These are phyloP conservation scores for Phytophthora nicotianae DNA, from an alignment of 352 stramenopile species.

Conservation along the genomic window DNA sequence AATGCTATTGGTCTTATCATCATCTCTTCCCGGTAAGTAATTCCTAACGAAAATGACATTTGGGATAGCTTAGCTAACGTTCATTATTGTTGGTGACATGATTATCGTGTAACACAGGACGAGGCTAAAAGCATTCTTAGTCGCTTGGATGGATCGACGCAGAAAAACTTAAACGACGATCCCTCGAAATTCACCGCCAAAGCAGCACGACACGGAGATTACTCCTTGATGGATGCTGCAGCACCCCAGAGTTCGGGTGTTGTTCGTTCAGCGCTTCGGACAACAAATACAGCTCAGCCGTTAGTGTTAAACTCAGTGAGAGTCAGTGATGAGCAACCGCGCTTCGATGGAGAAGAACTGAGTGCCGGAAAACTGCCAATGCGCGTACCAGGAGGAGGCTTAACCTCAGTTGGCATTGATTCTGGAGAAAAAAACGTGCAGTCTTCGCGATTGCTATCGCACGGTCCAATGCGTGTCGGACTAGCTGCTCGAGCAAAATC, in stretches of 20 bases:
- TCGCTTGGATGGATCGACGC: constrained; percentile 69
- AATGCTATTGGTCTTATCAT: constrained; percentile 83
- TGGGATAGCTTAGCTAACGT: constrained; percentile 4
- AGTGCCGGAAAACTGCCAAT: constrained; percentile 27
- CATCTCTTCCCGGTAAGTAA: constrained; percentile 60
- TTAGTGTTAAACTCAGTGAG: constrained; percentile 20
- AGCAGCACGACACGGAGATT: constrained; percentile 17
- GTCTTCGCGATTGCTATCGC: constrained; percentile 43
- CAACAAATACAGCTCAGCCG: constrained; percentile 17
- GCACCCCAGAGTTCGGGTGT: constrained; percentile 8
- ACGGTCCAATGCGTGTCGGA: constrained; percentile 48
- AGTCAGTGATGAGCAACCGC: constrained; percentile 18
- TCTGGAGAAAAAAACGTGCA: constrained; percentile 10
- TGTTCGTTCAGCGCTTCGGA: constrained; percentile 18
- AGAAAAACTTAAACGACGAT: constrained; percentile 63
- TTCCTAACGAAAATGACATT: not conserved
- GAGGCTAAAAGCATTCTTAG: constrained; percentile 62
- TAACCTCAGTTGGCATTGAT: constrained; percentile 18
- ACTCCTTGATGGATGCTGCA: constrained; percentile 13
- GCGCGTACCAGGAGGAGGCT: constrained; percentile 28
- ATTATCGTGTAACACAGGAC: constrained; percentile 29
- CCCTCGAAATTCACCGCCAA: constrained; percentile 35
- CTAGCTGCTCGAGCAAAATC: constrained; percentile 37
- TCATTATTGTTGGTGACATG: constrained; percentile 2
- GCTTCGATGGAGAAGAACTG: constrained; percentile 18